Evolutionary conservation across 768 basidiomycete species (phyloP).

Genomic region (Mycena vitilis): DNA sequence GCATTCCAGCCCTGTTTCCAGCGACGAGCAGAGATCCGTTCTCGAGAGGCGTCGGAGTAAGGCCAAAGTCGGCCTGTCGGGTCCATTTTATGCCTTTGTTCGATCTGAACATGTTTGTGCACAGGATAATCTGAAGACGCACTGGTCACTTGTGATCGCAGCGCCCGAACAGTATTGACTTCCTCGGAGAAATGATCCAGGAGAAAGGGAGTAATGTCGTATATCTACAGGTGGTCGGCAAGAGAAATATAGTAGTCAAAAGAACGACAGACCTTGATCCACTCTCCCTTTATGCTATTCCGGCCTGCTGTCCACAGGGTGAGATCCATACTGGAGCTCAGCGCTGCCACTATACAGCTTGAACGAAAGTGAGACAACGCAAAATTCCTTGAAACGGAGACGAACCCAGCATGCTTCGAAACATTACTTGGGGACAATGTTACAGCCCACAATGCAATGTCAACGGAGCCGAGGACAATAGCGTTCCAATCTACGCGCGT

Average conservation of each 20-base stretch:
- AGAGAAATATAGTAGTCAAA: background rate
- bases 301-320: constrained; percentile 74
- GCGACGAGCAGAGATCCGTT: constrained; percentile 77
- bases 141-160: constrained; percentile 71
- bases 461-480: constrained; percentile 79
- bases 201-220: constrained; percentile 66
- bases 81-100: constrained; percentile 81
- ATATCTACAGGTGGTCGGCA: constrained; percentile 52
- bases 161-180: constrained; percentile 43
- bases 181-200: constrained; percentile 45
- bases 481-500: constrained; percentile 71
- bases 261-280: constrained; percentile 62
- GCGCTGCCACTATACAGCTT: constrained; percentile 75
- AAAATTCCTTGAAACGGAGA: background rate
- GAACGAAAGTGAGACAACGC: background rate
- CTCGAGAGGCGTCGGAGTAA: constrained; percentile 57
- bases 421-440: constrained; percentile 78
- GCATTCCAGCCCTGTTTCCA: constrained; percentile 74
- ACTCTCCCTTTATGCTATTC: constrained; percentile 79
- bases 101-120: constrained; percentile 5
- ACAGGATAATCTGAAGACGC: constrained; percentile 39
- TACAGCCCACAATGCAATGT: constrained; percentile 66
- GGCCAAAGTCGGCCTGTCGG: constrained; percentile 65
- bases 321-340: constrained; percentile 83
- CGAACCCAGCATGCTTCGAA: constrained; percentile 70